Evolutionary conservation across 2,329 filamentous ascomycete species (phyloP).

Genomic region (Nigrograna mackinnonii): DNA sequence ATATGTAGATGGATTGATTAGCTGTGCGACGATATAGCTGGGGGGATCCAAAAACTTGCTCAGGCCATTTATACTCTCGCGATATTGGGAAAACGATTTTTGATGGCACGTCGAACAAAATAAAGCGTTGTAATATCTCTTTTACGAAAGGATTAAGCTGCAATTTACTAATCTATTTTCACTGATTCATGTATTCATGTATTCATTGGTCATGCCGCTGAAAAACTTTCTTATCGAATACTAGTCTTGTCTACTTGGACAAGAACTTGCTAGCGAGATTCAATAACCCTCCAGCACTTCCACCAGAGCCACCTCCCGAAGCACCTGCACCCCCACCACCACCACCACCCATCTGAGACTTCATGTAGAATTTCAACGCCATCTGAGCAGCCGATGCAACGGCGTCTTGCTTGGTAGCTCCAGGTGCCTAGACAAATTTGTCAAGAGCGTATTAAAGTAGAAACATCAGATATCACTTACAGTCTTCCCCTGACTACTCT

Average conservation of each 20-base stretch:
- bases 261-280: slow-evolving; percentile 66
- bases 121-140: too few relatives aligned
- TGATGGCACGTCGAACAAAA: too few relatives aligned
- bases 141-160: too few relatives aligned
- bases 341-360: slow-evolving; percentile 62
- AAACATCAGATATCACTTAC: slow-evolving; percentile 37
- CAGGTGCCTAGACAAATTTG: slow-evolving; percentile 35
- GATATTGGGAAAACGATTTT: too few relatives aligned
- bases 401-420: slow-evolving; percentile 77
- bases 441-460: neutral
- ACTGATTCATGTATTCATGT: too few relatives aligned
- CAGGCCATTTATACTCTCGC: too few relatives aligned
- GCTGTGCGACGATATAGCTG: too few relatives aligned
- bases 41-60: too few relatives aligned
- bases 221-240: too few relatives aligned
- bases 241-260: slow-evolving; percentile 27
- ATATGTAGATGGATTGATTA: too few relatives aligned
- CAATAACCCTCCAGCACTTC: slow-evolving; percentile 57
- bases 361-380: slow-evolving; percentile 90
- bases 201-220: too few relatives aligned
- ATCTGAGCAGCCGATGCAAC: slow-evolving; percentile 80
- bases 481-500: slow-evolving; percentile 58
- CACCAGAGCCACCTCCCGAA: slow-evolving; percentile 38
- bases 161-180: too few relatives aligned
- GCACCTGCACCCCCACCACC: slow-evolving; percentile 44